phyloP scores from a whole-genome alignment of 805 yeast genomes.

The Kuraishia floccosa region DNA sequence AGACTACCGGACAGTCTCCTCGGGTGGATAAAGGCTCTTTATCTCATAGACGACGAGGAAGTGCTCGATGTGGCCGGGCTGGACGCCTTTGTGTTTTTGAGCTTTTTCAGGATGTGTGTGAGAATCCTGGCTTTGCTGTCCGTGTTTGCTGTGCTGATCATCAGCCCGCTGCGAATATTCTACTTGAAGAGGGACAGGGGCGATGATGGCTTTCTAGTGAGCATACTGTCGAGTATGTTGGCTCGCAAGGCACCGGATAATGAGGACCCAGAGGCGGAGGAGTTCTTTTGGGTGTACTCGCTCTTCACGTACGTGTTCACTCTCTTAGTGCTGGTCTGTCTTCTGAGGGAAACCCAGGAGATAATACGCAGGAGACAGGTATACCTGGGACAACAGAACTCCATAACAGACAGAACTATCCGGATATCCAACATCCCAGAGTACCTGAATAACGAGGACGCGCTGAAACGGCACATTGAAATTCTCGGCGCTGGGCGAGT shows the following conservation, averaged over 20 bases:
- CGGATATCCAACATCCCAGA: slow-evolving; percentile 43
- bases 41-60: slow-evolving; percentile 34
- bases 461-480: slow-evolving; percentile 37
- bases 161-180: slow-evolving; percentile 39
- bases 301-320: slow-evolving; percentile 46
- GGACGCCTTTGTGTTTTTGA: slow-evolving; percentile 45
- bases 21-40: slow-evolving; percentile 42
- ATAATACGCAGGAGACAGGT: slow-evolving; percentile 43
- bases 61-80: slow-evolving; percentile 45
- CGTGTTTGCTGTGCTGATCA: slow-evolving; percentile 31
- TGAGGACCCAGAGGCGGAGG: slow-evolving; percentile 7
- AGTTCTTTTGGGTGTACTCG: slow-evolving; percentile 40
- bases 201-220: slow-evolving; percentile 22
- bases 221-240: slow-evolving; percentile 26
- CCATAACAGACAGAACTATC: slow-evolving; percentile 50
- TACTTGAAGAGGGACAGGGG: slow-evolving; percentile 15
- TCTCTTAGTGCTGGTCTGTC: slow-evolving; percentile 28
- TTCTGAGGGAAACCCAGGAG: slow-evolving; percentile 33
- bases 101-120: slow-evolving; percentile 48
- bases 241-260: slow-evolving; percentile 9
- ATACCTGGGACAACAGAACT: slow-evolving; percentile 47
- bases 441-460: slow-evolving; percentile 27
- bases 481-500: slow-evolving; percentile 45
- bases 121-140: slow-evolving; percentile 30
- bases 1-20: slow-evolving; percentile 34